These are phyloP conservation scores for Cardamine resedifolia DNA, from an alignment of 345 rosid genomes.

Conservation along the genomic window DNA sequence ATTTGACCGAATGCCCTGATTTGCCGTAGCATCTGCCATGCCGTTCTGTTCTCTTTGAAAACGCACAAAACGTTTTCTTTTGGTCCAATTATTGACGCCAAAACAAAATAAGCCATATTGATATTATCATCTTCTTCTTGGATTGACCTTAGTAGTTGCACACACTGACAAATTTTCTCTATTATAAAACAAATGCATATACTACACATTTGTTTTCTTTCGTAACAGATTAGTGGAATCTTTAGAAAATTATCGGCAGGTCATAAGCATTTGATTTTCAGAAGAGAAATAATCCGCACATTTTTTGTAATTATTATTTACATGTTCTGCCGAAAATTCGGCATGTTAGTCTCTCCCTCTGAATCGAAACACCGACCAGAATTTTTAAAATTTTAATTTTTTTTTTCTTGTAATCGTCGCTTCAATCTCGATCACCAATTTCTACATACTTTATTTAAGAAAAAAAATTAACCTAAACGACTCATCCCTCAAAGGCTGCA, in stretches of 20 bases:
- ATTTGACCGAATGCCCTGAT: not conserved
- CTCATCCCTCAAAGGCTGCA: slow-evolving; percentile 22
- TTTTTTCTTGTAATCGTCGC: not conserved
- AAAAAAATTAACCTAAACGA: not conserved
- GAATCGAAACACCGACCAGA: too few relatives aligned
- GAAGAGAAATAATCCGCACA: not conserved
- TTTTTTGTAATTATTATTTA: not conserved
- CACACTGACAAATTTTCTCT: not conserved
- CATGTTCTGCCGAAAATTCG: slow-evolving; percentile 11
- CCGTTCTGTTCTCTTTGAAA: not conserved
- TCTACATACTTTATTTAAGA: not conserved
- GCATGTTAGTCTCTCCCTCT: too few relatives aligned
- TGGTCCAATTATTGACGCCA: not conserved
- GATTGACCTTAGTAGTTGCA: not conserved
- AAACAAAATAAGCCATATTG: not conserved
- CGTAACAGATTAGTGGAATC: not conserved
- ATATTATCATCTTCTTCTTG: not conserved
- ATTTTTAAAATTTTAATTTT: not conserved
- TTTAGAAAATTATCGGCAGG: not conserved
- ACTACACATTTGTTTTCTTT: not conserved
- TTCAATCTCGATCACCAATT: not conserved
- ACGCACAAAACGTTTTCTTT: not conserved
- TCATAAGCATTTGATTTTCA: not conserved
- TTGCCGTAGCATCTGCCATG: not conserved
- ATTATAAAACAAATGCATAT: not conserved